phyloP scores from a whole-genome alignment of 2,329 filamentous ascomycete genomes.

The Venturiaceae sp. region DNA sequence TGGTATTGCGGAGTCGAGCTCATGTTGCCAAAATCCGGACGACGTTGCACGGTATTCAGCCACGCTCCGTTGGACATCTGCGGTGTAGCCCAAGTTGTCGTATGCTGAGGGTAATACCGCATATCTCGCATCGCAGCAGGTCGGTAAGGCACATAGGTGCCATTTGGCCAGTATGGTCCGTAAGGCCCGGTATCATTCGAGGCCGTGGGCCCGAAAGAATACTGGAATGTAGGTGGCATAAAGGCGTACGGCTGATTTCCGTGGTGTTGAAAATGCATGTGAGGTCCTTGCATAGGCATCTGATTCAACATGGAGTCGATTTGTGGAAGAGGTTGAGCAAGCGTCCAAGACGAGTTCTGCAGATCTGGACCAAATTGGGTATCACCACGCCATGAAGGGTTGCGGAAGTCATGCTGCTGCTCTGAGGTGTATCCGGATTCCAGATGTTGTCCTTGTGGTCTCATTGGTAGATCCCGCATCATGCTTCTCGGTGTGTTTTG shows the following conservation, averaged over 20 bases:
- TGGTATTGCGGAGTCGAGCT: background rate
- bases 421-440: background rate
- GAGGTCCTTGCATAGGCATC: conserved; percentile 43
- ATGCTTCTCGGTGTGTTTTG: conserved; percentile 14
- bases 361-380: background rate
- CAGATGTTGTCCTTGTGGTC: conserved; percentile 14
- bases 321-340: conserved; percentile 37
- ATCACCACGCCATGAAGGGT: conserved; percentile 15
- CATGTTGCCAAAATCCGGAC: background rate
- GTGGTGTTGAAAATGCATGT: conserved; percentile 41
- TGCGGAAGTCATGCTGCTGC: background rate
- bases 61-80: background rate
- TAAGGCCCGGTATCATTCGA: conserved; percentile 30
- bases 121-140: conserved; percentile 29
- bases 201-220: conserved; percentile 26
- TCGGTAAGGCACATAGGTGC: conserved; percentile 28
- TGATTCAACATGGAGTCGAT: conserved; percentile 55
- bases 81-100: background rate
- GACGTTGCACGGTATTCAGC: background rate
- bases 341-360: conserved; percentile 21
- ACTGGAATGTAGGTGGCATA: conserved; percentile 16
- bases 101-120: conserved; percentile 22
- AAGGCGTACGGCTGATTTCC: conserved; percentile 19
- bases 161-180: conserved; percentile 31
- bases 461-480: conserved; percentile 23